Evolutionary conservation across 2,329 filamentous ascomycete species (phyloP), one percentile per base, ranked within the genome.

Genomic region (Arthrobotrys megalospora): DNA sequence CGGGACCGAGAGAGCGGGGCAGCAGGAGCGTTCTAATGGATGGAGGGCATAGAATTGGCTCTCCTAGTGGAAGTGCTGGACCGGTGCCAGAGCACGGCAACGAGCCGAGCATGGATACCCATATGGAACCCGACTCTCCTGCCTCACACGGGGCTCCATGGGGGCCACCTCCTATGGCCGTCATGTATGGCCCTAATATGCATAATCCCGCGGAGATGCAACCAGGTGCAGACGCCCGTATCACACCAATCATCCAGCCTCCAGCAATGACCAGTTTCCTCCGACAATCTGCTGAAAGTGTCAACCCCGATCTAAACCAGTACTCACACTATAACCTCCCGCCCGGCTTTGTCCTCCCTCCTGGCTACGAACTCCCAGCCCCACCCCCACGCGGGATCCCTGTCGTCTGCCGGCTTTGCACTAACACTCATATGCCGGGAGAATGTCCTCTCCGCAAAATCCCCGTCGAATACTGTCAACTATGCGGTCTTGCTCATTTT

Each of bases 401-500:
- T 67, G 81, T 81, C 19, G 81, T 81, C 19, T 92, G 91, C 80
- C 82, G 85, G 1, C 88, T 87, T 11, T 92, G 90, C 83, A 83
- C 83, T 43, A 84, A 85, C 21, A 76, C 81, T n/a, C 91, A 92
- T 82, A 83, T 85, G 0, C 82, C 84, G 11, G 90, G 90, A n/a
- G 85, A 86, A 48, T 92, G 91, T 81, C 88, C 88, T 8, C 84
- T 91, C 36, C 91, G 90, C 82, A 80, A 86, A 4, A 87, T 88
- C 7, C 89, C 89, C 1, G 85, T 87, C 1, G 90, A 91, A 81
- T 84, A 87, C 80, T 93, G 91, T 83, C 87, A 87, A 6, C 86
- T 92, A 6, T 92, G 91, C 79, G 90, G 90, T 14, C 86, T 89
- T 21, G 88, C 89, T 0, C 90, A 91, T 81, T 89, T 86, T 79